Base-by-base conservation (phyloP, 2,329 filamentous ascomycete species). In the Pseudogymnoascus sp. region DNA sequence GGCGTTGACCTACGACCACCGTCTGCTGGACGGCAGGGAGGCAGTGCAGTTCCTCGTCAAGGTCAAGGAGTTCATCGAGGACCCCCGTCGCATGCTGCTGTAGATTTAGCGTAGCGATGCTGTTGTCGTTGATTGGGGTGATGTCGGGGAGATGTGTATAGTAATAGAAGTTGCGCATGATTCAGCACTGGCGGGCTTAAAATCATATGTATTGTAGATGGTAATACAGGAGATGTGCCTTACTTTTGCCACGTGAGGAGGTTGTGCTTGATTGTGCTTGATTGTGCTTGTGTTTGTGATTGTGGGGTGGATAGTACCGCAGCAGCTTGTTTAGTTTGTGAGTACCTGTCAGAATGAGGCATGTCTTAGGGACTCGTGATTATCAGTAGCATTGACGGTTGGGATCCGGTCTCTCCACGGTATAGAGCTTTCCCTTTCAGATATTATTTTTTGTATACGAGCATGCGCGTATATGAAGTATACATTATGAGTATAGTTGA, bases 31-130 rank as follows among this genome's bases (percentile, higher is more conserved):
- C 76, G 95, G 95, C 60, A 87, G 93, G 74, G 93, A 97, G 80
- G 95, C 93, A 56, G 92, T 96, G 42, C 95, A 93, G 66, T 97
- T 97, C 83, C 82, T 97, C 70, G 89, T 97, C 66, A 96, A 96
- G 85, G 82, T 99, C 72, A 97, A 97, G 86, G 91, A 97, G 77
- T 96, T 90, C 75, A 96, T 97, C 70, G 93, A 97, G 80, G 95
- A 97, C 74, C 93, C 93, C 40, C 82, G 91, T 68, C 88, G 90
- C 72, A 97, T 97, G 93, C 83, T 97, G 10, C 77, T 96, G 64
- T 74, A 72, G 38, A 65, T 63, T 56, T 56, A 56, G 46, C 46
- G n/a, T 46, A 44, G 60, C 60, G 31, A 61, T 61, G 37, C 38
- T 46, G 60, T 61, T 46, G 15, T 61, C 10, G 19, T 61, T 33